Percentiles rank a stretch among this genome's conserved stretches.
Evolutionary conservation across 495 filamentous ascomycete species (phyloP).

Genomic region (Daldinia loculata): DNA sequence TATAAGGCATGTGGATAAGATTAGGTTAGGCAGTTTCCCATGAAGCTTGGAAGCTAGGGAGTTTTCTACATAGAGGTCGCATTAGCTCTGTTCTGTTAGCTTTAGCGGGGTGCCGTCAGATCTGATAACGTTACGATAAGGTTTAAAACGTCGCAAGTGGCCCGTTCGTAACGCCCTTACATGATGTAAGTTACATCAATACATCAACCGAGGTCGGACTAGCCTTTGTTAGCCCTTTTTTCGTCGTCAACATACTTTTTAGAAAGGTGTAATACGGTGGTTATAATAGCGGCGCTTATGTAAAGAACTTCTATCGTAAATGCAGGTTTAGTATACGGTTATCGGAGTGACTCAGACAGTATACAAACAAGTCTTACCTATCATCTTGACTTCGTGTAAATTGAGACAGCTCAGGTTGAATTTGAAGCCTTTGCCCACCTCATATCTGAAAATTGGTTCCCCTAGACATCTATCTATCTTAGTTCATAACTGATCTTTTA

Average conservation of each 20-base stretch:
- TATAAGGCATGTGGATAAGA: neutral
- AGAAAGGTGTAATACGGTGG: neutral
- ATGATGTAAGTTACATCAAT: too few species aligned
- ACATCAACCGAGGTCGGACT: slow-evolving; percentile 18
- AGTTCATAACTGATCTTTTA: neutral
- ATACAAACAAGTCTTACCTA: neutral
- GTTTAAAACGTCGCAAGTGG: neutral
- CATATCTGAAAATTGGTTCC: neutral
- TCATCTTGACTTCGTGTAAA: neutral
- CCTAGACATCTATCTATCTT: neutral
- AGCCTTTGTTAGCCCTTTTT: neutral
- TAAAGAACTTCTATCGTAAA: neutral
- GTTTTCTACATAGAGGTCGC: neutral
- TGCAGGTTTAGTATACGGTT: neutral
- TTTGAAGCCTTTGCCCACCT: neutral
- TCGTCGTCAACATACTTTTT: neutral
- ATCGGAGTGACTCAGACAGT: slow-evolving; percentile 5
- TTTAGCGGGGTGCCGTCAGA: neutral
- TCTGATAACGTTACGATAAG: neutral
- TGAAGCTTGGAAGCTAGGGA: neutral
- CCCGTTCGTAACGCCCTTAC: neutral
- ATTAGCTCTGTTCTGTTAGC: neutral
- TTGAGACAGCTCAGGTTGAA: neutral
- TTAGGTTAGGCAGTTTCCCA: neutral
- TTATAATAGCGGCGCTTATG: neutral